Percentiles rank a stretch among this genome's conserved stretches.
These are phyloP conservation scores for Vitis rotundifolia DNA, from an alignment of 164 flowering plant genomes.

Conservation along the genomic window DNA sequence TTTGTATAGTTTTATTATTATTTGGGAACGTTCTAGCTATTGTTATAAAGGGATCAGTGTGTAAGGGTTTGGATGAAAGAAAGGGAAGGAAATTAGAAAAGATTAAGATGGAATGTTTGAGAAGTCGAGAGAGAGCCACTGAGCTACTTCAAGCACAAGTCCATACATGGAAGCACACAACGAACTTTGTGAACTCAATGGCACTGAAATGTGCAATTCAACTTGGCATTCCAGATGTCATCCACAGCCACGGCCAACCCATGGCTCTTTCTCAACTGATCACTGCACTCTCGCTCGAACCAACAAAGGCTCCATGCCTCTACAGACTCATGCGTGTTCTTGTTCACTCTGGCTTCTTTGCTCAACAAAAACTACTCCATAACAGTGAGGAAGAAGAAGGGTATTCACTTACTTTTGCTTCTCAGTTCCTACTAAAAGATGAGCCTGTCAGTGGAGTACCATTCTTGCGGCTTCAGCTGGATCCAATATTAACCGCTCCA, in stretches of 20 bases:
- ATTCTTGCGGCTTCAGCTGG: slow-evolving; percentile 20
- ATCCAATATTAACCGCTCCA: slow-evolving; percentile 22
- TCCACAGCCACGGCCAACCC: slow-evolving; percentile 37
- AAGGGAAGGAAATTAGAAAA: too few species aligned
- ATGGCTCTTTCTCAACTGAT: slow-evolving; percentile 24
- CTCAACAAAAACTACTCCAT: background rate
- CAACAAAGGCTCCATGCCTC: slow-evolving; percentile 19
- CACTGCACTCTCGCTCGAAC: slow-evolving; percentile 16
- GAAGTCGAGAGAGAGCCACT: too few species aligned
- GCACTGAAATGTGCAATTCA: slow-evolving; percentile 36
- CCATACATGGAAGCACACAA: slow-evolving; percentile 28
- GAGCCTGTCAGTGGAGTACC: slow-evolving; percentile 18
- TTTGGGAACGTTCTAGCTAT: too few species aligned
- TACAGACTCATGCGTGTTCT: slow-evolving; percentile 35
- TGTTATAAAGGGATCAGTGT: too few species aligned
- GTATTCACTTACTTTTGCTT: slow-evolving; percentile 32
- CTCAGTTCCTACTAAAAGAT: slow-evolving; percentile 32
- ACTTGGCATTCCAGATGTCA: slow-evolving; percentile 37
- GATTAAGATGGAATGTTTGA: too few species aligned
- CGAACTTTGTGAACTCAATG: slow-evolving; percentile 29
- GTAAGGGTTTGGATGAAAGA: too few species aligned
- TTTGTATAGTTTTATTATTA: too few species aligned
- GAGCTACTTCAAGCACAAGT: slow-evolving; percentile 26
- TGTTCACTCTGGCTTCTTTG: slow-evolving; percentile 30
- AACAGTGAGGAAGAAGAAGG: slow-evolving; percentile 11